Evolutionary conservation across 2,329 filamentous ascomycete genomes (phyloP).

Genomic region (Pseudogymnoascus sp.): DNA sequence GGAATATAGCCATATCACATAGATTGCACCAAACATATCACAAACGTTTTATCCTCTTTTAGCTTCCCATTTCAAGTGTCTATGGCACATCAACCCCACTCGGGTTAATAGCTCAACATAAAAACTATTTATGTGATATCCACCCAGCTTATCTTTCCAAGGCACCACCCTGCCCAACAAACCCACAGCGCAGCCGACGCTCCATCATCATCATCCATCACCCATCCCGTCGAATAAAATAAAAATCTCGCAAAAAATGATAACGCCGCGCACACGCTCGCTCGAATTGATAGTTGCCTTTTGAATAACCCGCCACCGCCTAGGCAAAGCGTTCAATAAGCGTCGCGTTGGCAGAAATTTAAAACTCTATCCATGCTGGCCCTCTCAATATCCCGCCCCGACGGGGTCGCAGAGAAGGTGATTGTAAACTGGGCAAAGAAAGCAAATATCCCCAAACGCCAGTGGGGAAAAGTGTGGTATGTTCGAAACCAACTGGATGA

Average conservation of each 20-base stretch:
- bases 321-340: conserved; percentile 5
- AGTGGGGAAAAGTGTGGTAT: not conserved
- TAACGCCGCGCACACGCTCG: conserved; percentile 4
- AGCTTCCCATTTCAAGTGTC: not conserved
- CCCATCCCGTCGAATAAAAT: not conserved
- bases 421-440: not conserved
- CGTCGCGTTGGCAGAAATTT: conserved; percentile 1
- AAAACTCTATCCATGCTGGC: not conserved
- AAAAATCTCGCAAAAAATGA: conserved; percentile 1
- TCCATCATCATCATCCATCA: not conserved
- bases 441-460: not conserved
- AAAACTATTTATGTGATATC: conserved; percentile 2
- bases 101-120: not conserved
- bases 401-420: not conserved
- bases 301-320: not conserved
- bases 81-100: not conserved
- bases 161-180: not conserved
- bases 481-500: conserved; percentile 5
- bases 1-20: not conserved
- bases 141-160: not conserved
- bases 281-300: conserved; percentile 1
- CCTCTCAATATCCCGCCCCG: not conserved
- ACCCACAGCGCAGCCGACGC: not conserved
- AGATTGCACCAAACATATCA: not conserved
- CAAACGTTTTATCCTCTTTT: not conserved